Base-by-base conservation (phyloP, 1,139 yeast species). In the Pichia sp. region DNA sequence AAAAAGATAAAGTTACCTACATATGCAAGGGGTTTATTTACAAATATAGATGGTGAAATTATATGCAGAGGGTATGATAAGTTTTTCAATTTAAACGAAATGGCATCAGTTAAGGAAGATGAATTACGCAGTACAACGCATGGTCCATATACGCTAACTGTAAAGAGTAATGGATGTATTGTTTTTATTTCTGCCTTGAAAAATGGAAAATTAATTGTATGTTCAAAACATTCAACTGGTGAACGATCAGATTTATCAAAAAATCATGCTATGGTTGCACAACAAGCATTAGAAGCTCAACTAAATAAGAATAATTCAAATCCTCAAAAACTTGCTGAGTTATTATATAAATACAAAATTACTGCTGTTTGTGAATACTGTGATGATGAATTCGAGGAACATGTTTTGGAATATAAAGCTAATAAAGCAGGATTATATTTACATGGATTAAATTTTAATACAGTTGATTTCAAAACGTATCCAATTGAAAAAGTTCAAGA, bases 321-420 rank as follows among this genome's bases (percentile, higher is more conserved):
- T 1, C 55, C 72, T 1, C 51, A 58, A 12, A 75, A 76, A 1
- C 71, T 94, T 39, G 97, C 89, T 0, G 55, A 57, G 35, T 65
- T 67, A 5, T 66, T 94, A 22, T 70, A 71, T 55, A 56, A 64
- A 2, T 55, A 70, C 52, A 76, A 80, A 50, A 61, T 79, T 28
- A 94, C 98, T 0, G 96, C 96, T 0, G 96, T 89, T 1, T 90
- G 94, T 1, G 98, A 92, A 63, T 73, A 80, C 39, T 94, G 99
- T 63, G 97, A 94, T 60, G 98, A 94, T 58, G 67, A 67, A 0
- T 94, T 94, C 63, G 98, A 94, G 61, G 98, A 94, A 62, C 99
- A 94, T 62, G 87, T 94, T 11, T 68, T 94, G 45, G 83, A 82
- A 42, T 94, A 94, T 57, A 62, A 73, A 2, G 70, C 67, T 4